Evolutionary conservation across 768 basidiomycete species (phyloP), one percentile per base, ranked within the genome.

Genomic region (Auriscalpium orientale): DNA sequence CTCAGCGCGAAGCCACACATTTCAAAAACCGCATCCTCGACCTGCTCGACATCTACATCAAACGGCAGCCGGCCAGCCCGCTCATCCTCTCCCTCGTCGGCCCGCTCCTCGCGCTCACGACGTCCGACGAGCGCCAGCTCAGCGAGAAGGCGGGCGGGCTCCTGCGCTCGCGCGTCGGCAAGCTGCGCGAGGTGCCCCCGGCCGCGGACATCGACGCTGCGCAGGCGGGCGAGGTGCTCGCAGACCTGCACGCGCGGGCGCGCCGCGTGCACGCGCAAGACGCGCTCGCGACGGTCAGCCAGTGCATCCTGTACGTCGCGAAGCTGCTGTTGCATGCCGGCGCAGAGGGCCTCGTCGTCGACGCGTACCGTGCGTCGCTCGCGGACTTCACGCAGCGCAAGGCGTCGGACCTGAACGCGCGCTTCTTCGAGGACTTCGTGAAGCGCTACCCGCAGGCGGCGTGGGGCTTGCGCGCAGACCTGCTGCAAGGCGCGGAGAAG

Each of bases 21-120:
- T 98, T 97, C 82, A 98, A 95, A 69, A 93, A 91, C 68, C 85
- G 95, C 12, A 88, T 97, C 33, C 83, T 99, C 33, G 95, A 98
- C 69, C 80, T 99, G n/a, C 79, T 98, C 56, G 94, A 98, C 53
- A 83, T 79, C 21, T 95, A 85, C 72, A 71, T 88, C 60, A 88
- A 82, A 67, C 85, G 82, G 64, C 87, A 92, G 62, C 79, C 88
- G 2, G 75, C 83, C n/a, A 95, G 80, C 66, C 76, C 85, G 0
- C 76, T 86, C 54, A 71, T 84, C 52, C 64, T 91, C 40, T 82
- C 79, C 40, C 74, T 91, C 49, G 75, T 97, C 60, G 61, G 85
- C 3, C 89, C 95, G 9, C 75, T 99, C 37, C 73, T 95, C 56
- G 85, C 88, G 52, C 78, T 98, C 47, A 78, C 87, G 49, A 76